Percentiles rank a stretch among this genome's conserved stretches.
These are phyloP conservation scores for Plasmopara muralis DNA, from an alignment of 352 stramenopile genomes.

Conservation along the genomic window DNA sequence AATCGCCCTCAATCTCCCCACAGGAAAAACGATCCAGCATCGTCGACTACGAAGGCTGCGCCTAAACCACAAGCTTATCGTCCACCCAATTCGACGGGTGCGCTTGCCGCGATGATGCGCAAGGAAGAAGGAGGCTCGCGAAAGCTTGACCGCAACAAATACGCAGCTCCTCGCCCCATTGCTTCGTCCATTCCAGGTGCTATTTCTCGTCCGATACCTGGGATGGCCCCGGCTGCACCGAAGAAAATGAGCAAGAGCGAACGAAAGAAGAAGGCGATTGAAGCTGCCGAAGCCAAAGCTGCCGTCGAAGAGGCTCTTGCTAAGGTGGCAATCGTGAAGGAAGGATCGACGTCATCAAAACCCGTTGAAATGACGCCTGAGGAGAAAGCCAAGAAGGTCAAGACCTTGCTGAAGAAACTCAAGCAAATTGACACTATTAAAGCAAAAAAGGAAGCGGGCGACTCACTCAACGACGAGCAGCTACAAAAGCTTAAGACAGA, in stretches of 20 bases:
- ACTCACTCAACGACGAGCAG: conserved; percentile 77
- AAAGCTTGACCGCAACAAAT: conserved; percentile 86
- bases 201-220: conserved; percentile 45
- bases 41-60: conserved; percentile 34
- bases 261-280: conserved; percentile 81
- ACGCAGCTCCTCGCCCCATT: conserved; percentile 40
- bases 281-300: conserved; percentile 57
- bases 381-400: conserved; percentile 84
- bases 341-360: conserved; percentile 14
- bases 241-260: conserved; percentile 79
- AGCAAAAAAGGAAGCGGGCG: conserved; percentile 59
- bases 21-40: conserved; percentile 47
- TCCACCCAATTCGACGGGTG: conserved; percentile 81
- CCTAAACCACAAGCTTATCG: conserved; percentile 79
- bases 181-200: conserved; percentile 37
- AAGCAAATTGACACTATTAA: conserved; percentile 86
- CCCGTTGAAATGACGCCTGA: conserved; percentile 46
- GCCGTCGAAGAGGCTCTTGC: conserved; percentile 56
- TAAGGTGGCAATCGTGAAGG: conserved; percentile 27
- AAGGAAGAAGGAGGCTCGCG: conserved; percentile 70
- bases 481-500: conserved; percentile 70
- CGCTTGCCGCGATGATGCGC: conserved; percentile 92
- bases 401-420: conserved; percentile 78
- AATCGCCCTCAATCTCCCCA: conserved; percentile 83
- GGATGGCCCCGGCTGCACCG: conserved; percentile 43